A percentile compares a stretch with the other conserved stretches of the same genome.
Conservation (phyloP, 73 alveolate species). For the Paramecium pentaurelia region DNA sequence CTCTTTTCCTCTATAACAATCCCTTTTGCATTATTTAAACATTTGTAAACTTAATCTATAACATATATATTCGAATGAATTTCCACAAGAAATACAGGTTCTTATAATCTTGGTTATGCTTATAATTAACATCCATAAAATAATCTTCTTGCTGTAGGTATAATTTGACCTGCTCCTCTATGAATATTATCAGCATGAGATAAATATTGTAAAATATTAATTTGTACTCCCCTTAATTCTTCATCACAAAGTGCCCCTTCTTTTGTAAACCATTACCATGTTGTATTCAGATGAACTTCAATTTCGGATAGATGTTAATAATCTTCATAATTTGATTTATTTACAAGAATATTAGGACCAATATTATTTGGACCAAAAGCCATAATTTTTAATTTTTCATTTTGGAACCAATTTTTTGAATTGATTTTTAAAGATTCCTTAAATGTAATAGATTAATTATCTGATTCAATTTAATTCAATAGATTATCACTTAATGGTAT, state of each 20-base stretch:
- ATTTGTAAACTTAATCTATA: conserved; percentile 87
- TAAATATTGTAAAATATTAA: conserved; percentile 77
- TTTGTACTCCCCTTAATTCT: conserved; percentile 81
- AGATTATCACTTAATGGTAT: conserved; percentile 82
- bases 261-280: conserved; percentile 83
- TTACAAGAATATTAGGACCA: conserved; percentile 80
- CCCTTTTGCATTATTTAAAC: conserved; percentile 93
- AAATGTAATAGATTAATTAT: conserved; percentile 70
- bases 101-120: conserved; percentile 83
- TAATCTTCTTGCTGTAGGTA: conserved; percentile 92
- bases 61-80: conserved; percentile 83
- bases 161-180: conserved; percentile 90
- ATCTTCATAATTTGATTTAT: conserved; percentile 56
- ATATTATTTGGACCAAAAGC: conserved; percentile 86
- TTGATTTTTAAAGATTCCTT: conserved; percentile 83
- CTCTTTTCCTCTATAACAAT: conserved; percentile 83
- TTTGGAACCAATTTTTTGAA: conserved; percentile 54
- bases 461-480: conserved; percentile 73
- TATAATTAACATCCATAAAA: conserved; percentile 81
- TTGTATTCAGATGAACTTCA: conserved; percentile 70
- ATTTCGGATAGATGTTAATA: conserved; percentile 66
- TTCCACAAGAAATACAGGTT: conserved; percentile 85
- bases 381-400: conserved; percentile 78
- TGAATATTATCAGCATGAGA: conserved; percentile 89
- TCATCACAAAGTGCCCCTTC: conserved; percentile 87